Percentiles rank a stretch among this genome's conserved stretches.
Conservation (phyloP, 148 eudicot species). For the Vaccinium macrocarpon region DNA sequence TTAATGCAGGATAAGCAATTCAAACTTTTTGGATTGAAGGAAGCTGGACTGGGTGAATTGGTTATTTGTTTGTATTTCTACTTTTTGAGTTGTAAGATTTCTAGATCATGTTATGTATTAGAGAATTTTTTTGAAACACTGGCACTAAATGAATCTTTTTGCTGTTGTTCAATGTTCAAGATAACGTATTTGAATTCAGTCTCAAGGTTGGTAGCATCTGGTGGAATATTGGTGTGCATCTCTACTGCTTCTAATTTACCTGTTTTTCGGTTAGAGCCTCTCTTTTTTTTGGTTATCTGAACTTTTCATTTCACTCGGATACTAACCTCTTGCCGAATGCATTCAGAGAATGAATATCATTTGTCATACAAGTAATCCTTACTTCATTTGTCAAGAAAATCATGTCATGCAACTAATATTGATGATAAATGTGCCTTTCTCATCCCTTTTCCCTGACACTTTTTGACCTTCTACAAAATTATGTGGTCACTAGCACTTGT, state of each 20-base stretch:
- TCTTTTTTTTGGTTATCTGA: neutral
- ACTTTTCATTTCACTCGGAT: conserved; percentile 7
- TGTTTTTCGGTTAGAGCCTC: neutral
- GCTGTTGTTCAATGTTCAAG: conserved; percentile 35
- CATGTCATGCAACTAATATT: no score
- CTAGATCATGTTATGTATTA: no score
- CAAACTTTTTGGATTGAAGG: no score
- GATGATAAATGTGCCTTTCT: no score
- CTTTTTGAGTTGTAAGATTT: no score
- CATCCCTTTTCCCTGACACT: no score
- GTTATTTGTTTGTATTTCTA: no score
- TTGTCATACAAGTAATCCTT: conserved; percentile 4
- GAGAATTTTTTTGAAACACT: neutral
- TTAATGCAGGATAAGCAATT: no score
- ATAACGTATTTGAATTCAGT: conserved; percentile 96
- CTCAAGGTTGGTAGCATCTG: conserved; percentile 75
- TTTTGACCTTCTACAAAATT: no score
- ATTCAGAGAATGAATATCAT: neutral
- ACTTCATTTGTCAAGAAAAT: neutral
- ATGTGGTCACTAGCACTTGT: no score
- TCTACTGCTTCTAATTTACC: neutral
- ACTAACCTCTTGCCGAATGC: neutral
- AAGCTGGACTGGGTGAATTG: no score
- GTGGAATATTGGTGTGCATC: conserved; percentile 77
- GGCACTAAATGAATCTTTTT: neutral